These are phyloP conservation scores for Trypanosoma melophagium DNA, from an alignment of 208 protist genomes.

Conservation along the genomic window DNA sequence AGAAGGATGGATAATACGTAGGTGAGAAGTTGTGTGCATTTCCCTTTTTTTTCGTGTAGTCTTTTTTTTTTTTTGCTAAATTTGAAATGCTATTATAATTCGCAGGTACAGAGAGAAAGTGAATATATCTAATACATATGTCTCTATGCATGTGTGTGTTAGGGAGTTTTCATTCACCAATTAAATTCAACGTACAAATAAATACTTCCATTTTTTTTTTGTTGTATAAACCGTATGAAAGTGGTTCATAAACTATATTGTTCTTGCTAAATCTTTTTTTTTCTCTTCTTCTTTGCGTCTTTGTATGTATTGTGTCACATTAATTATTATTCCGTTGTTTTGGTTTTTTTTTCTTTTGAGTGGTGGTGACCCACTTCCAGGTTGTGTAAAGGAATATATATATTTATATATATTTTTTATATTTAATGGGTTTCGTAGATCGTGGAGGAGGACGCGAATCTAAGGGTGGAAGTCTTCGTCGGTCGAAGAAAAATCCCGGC, in stretches of 20 bases:
- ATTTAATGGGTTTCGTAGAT: constrained; percentile 83
- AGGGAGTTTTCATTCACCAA: not conserved
- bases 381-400: constrained; percentile 1
- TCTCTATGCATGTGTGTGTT: not conserved
- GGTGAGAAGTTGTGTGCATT: too few species aligned
- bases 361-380: not conserved
- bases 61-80: not conserved
- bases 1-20: not conserved
- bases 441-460: constrained; percentile 77
- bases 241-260: too few species aligned
- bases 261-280: not conserved
- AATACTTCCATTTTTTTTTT: not conserved
- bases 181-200: constrained; percentile 24
- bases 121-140: constrained; percentile 8
- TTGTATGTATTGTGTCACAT: constrained; percentile 9
- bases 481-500: constrained; percentile 81
- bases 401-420: constrained; percentile 10
- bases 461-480: constrained; percentile 72
- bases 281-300: constrained; percentile 13
- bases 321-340: not conserved
- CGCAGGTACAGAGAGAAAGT: too few species aligned
- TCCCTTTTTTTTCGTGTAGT: too few species aligned
- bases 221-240: not conserved
- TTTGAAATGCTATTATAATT: too few species aligned
- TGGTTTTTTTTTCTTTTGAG: constrained; percentile 22